Evolutionary conservation across 257 asterid genomes (phyloP), one percentile per base, ranked within the genome.

Genomic region (Penstemon eatonii): DNA sequence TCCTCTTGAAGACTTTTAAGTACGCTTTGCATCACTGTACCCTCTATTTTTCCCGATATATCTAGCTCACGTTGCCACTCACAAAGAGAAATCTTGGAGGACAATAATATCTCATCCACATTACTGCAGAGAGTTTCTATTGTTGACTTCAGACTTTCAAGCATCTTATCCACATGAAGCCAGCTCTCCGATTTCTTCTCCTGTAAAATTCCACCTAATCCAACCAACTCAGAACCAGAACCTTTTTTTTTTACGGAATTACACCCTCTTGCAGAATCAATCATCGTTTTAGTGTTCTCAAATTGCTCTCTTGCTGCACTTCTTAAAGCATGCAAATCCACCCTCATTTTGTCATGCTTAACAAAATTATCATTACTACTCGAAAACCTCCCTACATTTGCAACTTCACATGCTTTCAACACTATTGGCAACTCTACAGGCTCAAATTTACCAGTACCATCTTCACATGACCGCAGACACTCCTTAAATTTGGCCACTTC

Each of bases 221-320:
- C 95, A 43, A 77, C 74, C 79, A 84, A 75, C 77, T 85, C 92
- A 19, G 90, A 67, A 56, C 77, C 81, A 60, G 97, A 90, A 63
- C 70, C 63, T 25, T 56, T 72, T 78, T 80, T 83, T 77, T 74
- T 83, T 46, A 81, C 49, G 2, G 79, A 73, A 62, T 61, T 71
- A 72, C 63, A 78, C 62, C 83, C 83, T 77, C 83, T 71, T 8
- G 64, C 72, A 68, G 38, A 49, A 75, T 70, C 78, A 73, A 86
- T 67, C 63, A 78, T 91, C 59, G 73, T 78, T 78, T 72, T 70
- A 73, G 80, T 83, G 80, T 75, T 87, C 80, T 73, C 65, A n/a
- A 83, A 76, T 80, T 82, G 90, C 75, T 81, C 87, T 54, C 37
- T 68, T 42, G 76, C 82, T 50, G 53, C 75, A 69, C 64, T 74